Base-by-base conservation (phyloP, 768 basidiomycete genomes). In the Boletus patriciae region DNA sequence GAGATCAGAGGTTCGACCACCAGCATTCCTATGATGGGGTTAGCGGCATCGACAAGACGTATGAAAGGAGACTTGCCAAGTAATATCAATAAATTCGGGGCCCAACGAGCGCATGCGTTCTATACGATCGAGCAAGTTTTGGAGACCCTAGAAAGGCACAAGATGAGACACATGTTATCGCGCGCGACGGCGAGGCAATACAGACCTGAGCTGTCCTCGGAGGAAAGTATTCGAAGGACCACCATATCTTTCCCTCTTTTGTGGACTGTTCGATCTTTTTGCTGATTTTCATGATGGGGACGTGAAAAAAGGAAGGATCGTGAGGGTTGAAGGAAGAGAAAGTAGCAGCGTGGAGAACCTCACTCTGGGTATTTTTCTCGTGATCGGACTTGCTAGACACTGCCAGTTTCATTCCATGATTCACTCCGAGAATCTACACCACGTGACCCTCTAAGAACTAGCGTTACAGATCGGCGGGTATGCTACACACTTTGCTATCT, bases 211-310 rank as follows among this genome's bases (percentile, higher is more conserved):
- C 93, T 34, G 94, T 97, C 61, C 94, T 80, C 21, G 92, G 95
- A 54, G 97, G 96, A 68, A 99, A 98, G 76, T 94, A 98, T 71
- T 99, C 96, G 71, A 99, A 98, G 37, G 92, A 94, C 95, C 95
- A 99, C 90, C 94, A 97, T 57, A 92, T 77, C 67, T 92, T 86
- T 61, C 88, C 87, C 65, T 96, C 90, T 70, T 88, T 87, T 58
- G 84, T 77, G 46, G 91, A 91, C 72, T 92, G 85, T 61, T 87
- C 81, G 44, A 98, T 92, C 78, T 96, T 98, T 74, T 94, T 85
- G 64, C 87, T 93, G 73, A 98, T 92, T 83, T 90, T 96, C 93
- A 97, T 97, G 74, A 43, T 41, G 50, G 42, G 34, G 43, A 13
- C 12, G 65, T 64, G 65, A 61, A 60, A 34, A 58, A 69, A 53